A percentile compares a stretch with the other conserved stretches of the same genome.
These are phyloP conservation scores for Phaffomyces thermotolerans DNA, from an alignment of 805 yeast species.

Conservation along the genomic window DNA sequence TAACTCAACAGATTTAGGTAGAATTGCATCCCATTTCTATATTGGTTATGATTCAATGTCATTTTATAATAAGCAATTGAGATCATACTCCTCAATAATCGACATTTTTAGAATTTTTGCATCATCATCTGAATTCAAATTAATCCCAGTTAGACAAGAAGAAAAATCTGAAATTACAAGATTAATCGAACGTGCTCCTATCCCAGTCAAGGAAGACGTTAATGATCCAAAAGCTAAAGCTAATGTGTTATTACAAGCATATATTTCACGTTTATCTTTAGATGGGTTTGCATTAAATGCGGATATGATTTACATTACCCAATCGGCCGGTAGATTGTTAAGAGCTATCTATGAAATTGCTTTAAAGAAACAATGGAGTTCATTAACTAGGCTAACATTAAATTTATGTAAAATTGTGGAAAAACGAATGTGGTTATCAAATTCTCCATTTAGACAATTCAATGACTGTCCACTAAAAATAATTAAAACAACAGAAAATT, in stretches of 20 bases:
- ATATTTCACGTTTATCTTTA: conserved; percentile 66
- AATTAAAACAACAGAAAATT: conserved; percentile 66
- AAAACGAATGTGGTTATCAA: conserved; percentile 73
- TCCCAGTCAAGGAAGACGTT: conserved; percentile 71
- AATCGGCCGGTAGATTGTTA: conserved; percentile 83
- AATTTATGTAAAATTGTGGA: conserved; percentile 77
- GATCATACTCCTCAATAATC: conserved; percentile 57
- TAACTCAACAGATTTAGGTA: conserved; percentile 63
- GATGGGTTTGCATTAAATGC: conserved; percentile 89
- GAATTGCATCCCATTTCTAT: conserved; percentile 81
- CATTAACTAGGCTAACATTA: conserved; percentile 47
- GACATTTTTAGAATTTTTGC: conserved; percentile 78
- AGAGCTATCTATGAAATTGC: conserved; percentile 82
- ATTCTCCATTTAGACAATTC: conserved; percentile 83
- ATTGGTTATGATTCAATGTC: conserved; percentile 69
- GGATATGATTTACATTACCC: conserved; percentile 89
- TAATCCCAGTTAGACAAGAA: conserved; percentile 78
- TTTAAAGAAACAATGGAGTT: conserved; percentile 64
- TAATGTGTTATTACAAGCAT: conserved; percentile 74
- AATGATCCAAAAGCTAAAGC: conserved; percentile 73
- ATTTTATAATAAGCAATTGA: conserved; percentile 53
- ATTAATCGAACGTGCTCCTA: conserved; percentile 68
- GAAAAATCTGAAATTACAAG: conserved; percentile 70
- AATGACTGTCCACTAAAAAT: conserved; percentile 62
- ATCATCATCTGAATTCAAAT: conserved; percentile 76